A percentile compares a stretch with the other conserved stretches of the same genome.
Conservation (phyloP, 1,139 yeast genomes). For the Yamadazyma triangularis region DNA sequence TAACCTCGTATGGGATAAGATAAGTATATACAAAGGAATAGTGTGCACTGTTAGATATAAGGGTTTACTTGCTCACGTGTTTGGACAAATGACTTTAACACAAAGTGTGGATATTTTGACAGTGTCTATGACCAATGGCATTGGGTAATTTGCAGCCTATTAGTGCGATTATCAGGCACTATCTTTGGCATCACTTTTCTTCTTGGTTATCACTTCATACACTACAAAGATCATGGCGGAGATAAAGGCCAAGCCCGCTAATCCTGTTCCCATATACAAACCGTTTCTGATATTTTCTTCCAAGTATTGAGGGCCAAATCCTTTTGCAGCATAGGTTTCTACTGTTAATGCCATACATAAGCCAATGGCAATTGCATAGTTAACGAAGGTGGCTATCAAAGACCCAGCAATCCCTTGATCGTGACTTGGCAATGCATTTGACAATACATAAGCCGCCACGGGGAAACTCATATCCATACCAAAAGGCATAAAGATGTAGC, state of each 20-base stretch:
- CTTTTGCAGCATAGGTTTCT: slow-evolving; percentile 37
- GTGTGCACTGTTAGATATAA: no score
- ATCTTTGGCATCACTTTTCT: no score
- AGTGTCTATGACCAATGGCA: no score
- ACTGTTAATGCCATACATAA: slow-evolving; percentile 64
- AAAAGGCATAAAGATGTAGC: slow-evolving; percentile 42
- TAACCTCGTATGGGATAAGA: no score
- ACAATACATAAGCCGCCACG: slow-evolving; percentile 50
- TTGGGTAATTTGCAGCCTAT: no score
- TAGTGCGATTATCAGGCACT: no score
- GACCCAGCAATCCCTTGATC: slow-evolving; percentile 68
- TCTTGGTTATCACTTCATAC: slow-evolving; percentile 13
- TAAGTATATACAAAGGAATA: no score
- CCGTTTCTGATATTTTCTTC: slow-evolving; percentile 40
- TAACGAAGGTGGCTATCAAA: slow-evolving; percentile 54
- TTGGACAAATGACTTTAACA: no score
- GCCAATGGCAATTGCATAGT: slow-evolving; percentile 60
- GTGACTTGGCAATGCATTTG: slow-evolving; percentile 45
- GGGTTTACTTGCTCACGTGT: no score
- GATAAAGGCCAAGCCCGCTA: slow-evolving; percentile 43
- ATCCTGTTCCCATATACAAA: slow-evolving; percentile 47
- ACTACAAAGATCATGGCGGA: slow-evolving; percentile 19
- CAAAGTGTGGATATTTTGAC: no score
- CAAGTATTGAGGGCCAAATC: slow-evolving; percentile 18
- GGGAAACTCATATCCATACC: slow-evolving; percentile 71